These are phyloP conservation scores for Pseudopyricularia cyperi DNA, from an alignment of 2,329 filamentous ascomycete genomes.

Conservation along the genomic window DNA sequence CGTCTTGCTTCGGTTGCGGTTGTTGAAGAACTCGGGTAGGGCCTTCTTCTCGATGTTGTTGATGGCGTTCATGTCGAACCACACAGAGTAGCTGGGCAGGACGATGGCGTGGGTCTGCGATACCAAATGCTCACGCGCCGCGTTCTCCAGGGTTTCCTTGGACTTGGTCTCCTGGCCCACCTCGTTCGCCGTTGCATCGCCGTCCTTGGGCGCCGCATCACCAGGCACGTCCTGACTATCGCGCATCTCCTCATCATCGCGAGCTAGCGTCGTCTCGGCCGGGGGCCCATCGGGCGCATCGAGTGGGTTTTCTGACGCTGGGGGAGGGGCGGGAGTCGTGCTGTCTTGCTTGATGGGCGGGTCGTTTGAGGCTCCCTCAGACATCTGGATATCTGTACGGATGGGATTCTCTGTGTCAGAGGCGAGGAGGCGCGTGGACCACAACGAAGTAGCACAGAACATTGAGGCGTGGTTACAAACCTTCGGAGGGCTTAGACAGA, in stretches of 20 bases:
- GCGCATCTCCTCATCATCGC: constrained; percentile 73
- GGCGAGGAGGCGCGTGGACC: neutral
- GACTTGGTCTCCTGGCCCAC: constrained; percentile 46
- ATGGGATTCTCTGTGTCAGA: constrained; percentile 2
- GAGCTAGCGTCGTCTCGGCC: constrained; percentile 43
- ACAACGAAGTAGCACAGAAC: neutral
- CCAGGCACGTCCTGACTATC: constrained; percentile 4
- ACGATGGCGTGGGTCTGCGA: constrained; percentile 93
- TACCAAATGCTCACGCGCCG: constrained; percentile 82
- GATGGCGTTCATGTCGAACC: constrained; percentile 96
- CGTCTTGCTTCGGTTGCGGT: constrained; percentile 94
- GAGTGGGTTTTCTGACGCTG: constrained; percentile 47
- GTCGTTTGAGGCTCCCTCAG: constrained; percentile 32
- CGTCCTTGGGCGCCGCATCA: constrained; percentile 27
- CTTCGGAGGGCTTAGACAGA: constrained; percentile 24
- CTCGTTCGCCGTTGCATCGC: constrained; percentile 27
- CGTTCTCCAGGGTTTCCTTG: constrained; percentile 71
- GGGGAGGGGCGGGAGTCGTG: constrained; percentile 42
- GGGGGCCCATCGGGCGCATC: constrained; percentile 55
- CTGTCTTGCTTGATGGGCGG: constrained; percentile 47
- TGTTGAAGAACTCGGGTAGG: constrained; percentile 97
- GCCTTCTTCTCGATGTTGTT: constrained; percentile 89
- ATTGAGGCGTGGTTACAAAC: constrained; percentile 19
- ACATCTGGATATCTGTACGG: constrained; percentile 49
- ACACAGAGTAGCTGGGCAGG: constrained; percentile 91